Conservation (phyloP, 106 monocot genomes). For the Dactylorhiza incarnata region DNA sequence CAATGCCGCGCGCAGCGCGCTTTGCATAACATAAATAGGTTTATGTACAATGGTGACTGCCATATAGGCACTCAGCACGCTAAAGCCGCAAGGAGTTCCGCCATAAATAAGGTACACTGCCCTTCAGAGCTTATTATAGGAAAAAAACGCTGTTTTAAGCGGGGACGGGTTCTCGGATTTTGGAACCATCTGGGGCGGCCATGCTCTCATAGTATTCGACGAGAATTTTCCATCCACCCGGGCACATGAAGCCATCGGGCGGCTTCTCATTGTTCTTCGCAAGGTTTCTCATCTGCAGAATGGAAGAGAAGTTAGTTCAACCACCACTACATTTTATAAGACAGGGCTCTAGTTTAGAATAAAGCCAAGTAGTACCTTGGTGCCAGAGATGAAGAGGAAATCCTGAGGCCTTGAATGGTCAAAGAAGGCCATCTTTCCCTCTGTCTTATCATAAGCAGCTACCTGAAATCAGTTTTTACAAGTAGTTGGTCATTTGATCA, state of each 20-base stretch:
- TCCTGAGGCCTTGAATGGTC: conserved; percentile 92
- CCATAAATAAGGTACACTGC: not conserved
- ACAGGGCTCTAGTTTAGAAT: not conserved
- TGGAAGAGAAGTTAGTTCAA: not conserved
- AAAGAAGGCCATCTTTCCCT: conserved; percentile 89
- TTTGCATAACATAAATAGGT: not conserved
- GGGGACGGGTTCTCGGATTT: conserved; percentile 48
- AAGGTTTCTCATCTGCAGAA: conserved; percentile 75
- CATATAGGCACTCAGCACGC: not conserved
- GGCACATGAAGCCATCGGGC: conserved; percentile 99
- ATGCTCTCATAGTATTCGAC: conserved; percentile 70
- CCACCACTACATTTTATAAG: not conserved
- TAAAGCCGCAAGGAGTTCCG: not conserved
- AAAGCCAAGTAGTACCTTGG: conserved; percentile 40
- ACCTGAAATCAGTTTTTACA: conserved; percentile 36
- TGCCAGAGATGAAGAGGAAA: conserved; percentile 96
- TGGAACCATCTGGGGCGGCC: conserved; percentile 27
- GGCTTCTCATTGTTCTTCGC: conserved; percentile 74
- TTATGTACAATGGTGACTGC: not conserved
- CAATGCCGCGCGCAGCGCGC: not conserved
- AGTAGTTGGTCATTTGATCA: not conserved
- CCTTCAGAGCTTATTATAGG: not conserved
- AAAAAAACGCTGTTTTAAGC: conserved; percentile 18
- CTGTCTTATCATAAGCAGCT: conserved; percentile 89
- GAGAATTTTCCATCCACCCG: conserved; percentile 95